phyloP scores from a whole-genome alignment of 148 eudicot genomes.

The Amaranthus hypochondriacus region DNA sequence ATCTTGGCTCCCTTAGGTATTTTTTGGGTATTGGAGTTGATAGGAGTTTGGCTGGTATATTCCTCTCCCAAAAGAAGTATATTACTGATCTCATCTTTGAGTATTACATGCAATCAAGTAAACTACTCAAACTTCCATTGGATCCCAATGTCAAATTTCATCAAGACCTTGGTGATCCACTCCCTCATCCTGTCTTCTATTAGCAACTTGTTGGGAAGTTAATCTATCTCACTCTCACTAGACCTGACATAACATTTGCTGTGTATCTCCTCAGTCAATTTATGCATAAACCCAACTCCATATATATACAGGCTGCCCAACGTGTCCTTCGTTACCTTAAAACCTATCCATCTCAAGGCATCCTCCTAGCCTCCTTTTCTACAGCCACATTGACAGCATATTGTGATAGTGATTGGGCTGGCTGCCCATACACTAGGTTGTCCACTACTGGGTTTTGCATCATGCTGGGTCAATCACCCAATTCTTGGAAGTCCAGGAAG shows the following conservation, averaged over 20 bases:
- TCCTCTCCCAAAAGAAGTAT: slow-evolving; percentile 4
- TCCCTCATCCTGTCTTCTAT: background rate
- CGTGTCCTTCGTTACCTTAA: background rate
- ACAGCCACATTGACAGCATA: background rate
- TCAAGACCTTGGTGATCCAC: background rate
- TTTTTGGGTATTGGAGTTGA: slow-evolving; percentile 18
- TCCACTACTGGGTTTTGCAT: background rate
- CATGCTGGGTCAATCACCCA: background rate
- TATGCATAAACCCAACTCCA: background rate
- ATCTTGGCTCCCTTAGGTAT: background rate
- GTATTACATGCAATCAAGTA: background rate
- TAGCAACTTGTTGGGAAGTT: background rate
- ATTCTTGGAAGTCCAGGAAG: slow-evolving; percentile 1
- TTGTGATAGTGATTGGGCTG: slow-evolving; percentile 7
- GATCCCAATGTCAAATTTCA: background rate
- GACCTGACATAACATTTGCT: slow-evolving; percentile 1
- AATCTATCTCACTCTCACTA: background rate
- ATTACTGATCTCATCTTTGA: background rate
- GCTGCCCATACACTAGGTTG: background rate
- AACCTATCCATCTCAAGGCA: background rate
- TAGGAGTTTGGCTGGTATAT: background rate
- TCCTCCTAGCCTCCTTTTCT: background rate
- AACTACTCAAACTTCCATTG: background rate
- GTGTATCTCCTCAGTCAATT: background rate
- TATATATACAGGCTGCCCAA: background rate